Percentiles rank a stretch among this genome's conserved stretches.
phyloP scores from a whole-genome alignment of 495 filamentous ascomycete species.

The Sphaerosporella brunnea region DNA sequence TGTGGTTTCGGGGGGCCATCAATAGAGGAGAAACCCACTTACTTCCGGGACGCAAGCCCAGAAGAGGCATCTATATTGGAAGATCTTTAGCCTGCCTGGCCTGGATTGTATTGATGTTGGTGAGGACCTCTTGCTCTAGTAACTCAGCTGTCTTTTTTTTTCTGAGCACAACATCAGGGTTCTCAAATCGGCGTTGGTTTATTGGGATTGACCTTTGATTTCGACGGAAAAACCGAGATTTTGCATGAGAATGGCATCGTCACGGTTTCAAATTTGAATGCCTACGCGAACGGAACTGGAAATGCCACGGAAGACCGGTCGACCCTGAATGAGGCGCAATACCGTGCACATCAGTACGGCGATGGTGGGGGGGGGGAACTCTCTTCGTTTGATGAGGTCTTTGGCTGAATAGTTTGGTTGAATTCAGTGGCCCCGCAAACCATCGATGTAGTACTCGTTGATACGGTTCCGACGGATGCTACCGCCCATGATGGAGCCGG shows the following conservation, averaged over 20 bases:
- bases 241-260: neutral
- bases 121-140: neutral
- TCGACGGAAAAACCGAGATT: neutral
- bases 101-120: conserved; percentile 1
- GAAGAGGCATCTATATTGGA: neutral
- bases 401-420: too few relatives aligned
- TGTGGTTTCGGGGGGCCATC: neutral
- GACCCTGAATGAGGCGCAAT: neutral
- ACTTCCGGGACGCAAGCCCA: neutral
- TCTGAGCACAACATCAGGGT: neutral
- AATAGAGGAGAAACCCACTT: neutral
- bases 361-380: conserved; percentile 1
- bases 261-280: neutral
- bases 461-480: too few relatives aligned
- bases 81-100: neutral
- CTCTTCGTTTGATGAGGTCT: too few relatives aligned
- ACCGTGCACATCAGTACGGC: conserved; percentile 4
- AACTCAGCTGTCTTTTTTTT: neutral
- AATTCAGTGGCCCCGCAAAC: too few relatives aligned
- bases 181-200: conserved; percentile 4
- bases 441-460: too few relatives aligned
- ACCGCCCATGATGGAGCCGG: too few relatives aligned
- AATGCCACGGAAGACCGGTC: neutral
- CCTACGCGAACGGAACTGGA: neutral
- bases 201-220: conserved; percentile 1